Base-by-base conservation (phyloP, 2,329 filamentous ascomycete genomes). In the Ambrosiella xylebori region DNA sequence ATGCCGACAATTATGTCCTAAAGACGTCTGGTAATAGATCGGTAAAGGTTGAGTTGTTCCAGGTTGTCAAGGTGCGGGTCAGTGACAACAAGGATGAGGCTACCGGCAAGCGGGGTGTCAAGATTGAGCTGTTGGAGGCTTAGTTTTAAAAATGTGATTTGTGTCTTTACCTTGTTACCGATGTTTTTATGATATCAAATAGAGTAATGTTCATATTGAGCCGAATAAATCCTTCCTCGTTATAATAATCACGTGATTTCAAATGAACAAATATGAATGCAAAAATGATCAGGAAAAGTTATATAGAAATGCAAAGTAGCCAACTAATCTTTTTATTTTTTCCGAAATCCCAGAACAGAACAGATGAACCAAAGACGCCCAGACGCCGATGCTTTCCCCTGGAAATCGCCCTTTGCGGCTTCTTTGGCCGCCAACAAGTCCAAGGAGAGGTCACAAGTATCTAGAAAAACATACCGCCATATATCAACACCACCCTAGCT, bases 61-160 rank as follows among this genome's bases (percentile, higher is more conserved):
- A 93, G 69, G 95, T 91, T 75, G 86, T 98, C 63, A 80, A 76
- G 64, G 91, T 98, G 12, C 81, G 84, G 67, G 89, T 98, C 63
- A 87, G 82, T 65, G 94, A 97, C 68, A 85, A 95, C 67, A 88
- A 90, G 75, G 93, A 98, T 69, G 88, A 94, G 73, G 81, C 81
- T 61, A 96, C 91, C n/a, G 93, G 93, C 58, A 98, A 97, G 82
- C 81, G 93, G 63, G 91, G 87, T 63, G 85, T 90, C 19, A 88
- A 84, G 76, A 78, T 93, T 75, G 82, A 84, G 70, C 68, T 86
- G 66, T 72, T 85, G 17, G 66, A 66, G 51, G 64, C 66, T 27
- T 67, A 61, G 59, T 41, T 47, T 15, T 47, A 47, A 47, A 41
- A 41, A 8, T 13, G 44, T n/a, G 44, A 15, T 15, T 27, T 13